Base-by-base conservation (phyloP, 192 early-diverging fungal species). In the Spizellomyces punctatus region DNA sequence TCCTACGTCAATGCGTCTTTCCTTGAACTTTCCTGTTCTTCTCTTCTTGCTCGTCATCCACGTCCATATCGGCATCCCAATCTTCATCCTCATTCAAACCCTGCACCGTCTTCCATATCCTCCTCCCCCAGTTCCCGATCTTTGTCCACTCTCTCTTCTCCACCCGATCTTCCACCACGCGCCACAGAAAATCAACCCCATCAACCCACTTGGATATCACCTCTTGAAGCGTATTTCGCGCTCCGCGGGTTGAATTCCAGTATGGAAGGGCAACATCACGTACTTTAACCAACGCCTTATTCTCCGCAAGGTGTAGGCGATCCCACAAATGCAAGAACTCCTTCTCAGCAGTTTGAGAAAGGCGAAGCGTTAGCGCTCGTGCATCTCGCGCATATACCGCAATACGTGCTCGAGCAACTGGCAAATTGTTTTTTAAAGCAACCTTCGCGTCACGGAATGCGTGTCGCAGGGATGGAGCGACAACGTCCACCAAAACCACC, bases 161-260 rank as follows among this genome's bases (percentile, higher is more conserved):
- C 9, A 68, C 66, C 22, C 66, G 66, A 42, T 68, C 44, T 42
- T 68, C 66, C 52, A 68, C 19, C 6, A 68, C 43, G 10, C 66
- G 47, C 66, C 66, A 68, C 1, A 68, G 21, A 6, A 68, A 68
- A 57, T 68, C 66, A 14, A 57, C 54, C 19, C 66, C 66, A 41
- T 58, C 52, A 7, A 68, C 6, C 8, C 19, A 60, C 55, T 44
- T 14, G 55, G 21, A 44, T 43, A 58, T 5, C 1, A 17, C 0
- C 42, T 21, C 22, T 16, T 6, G 41, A 14, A 58, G 6, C 8
- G 19, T 43, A 36, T 19, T 56, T 19, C 21, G 22, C 54, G 21
- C 17, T n/a, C 17, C 12, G 12, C 14, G 14, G 14, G 50, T 54
- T n/a, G 50, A 12, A 19, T 12, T 54, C 50, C 50, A 54, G 17